Conservation (phyloP, 2,329 filamentous ascomycete species). For the Stagonosporopsis chrysanthemi region DNA sequence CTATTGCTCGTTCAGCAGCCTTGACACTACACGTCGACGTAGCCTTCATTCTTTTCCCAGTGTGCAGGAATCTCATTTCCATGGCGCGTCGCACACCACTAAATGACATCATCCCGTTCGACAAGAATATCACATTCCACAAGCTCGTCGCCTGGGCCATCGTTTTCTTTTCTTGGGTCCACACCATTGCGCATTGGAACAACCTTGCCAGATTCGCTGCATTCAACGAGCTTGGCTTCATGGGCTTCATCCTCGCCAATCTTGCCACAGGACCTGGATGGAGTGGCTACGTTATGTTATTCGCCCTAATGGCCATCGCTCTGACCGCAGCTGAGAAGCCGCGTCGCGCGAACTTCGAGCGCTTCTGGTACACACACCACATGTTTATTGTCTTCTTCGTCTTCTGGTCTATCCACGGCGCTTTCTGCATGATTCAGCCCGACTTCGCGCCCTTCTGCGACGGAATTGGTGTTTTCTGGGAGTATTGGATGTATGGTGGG, state of each 20-base stretch:
- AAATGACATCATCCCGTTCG: slow-evolving; percentile 86
- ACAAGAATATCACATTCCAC: slow-evolving; percentile 90
- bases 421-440: slow-evolving; percentile 89
- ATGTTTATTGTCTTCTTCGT: slow-evolving; percentile 88
- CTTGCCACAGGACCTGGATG: slow-evolving; percentile 82
- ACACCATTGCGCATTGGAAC: slow-evolving; percentile 87
- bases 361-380: slow-evolving; percentile 91
- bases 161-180: slow-evolving; percentile 86
- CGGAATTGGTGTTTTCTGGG: slow-evolving; percentile 82
- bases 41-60: slow-evolving; percentile 78
- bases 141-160: slow-evolving; percentile 87
- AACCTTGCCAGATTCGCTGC: slow-evolving; percentile 80
- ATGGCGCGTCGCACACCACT: slow-evolving; percentile 80
- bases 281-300: slow-evolving; percentile 86
- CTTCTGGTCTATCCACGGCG: slow-evolving; percentile 89
- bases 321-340: slow-evolving; percentile 79
- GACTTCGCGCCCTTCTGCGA: slow-evolving; percentile 81
- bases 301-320: slow-evolving; percentile 79
- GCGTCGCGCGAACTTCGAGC: slow-evolving; percentile 81
- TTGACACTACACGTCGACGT: slow-evolving; percentile 83
- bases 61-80: slow-evolving; percentile 85
- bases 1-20: slow-evolving; percentile 77
- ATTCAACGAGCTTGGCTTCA: slow-evolving; percentile 78
- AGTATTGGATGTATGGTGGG: slow-evolving; percentile 88
- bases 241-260: slow-evolving; percentile 79